Base-by-base conservation (phyloP, 805 yeast genomes). In the Ascoidea asiatica region DNA sequence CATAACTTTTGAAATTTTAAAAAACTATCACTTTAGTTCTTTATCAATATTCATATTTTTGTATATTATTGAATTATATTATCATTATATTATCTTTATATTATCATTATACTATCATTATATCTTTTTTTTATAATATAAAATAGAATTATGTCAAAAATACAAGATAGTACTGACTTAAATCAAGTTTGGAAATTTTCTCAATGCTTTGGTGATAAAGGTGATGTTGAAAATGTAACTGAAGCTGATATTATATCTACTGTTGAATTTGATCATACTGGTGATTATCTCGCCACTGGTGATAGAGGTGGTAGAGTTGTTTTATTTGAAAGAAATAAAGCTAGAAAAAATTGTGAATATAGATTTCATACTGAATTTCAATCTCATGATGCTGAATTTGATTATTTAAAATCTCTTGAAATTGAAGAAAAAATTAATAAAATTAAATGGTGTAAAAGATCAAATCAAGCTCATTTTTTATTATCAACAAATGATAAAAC, bases 221-320 rank as follows among this genome's bases (percentile, higher is more conserved):
- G 95, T 41, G 99, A 92, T 61, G 82, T 89, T 46, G 97, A 90
- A 52, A 83, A 79, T 56, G 86, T 89, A 56, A 88, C 96, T 2
- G 97, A 89, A 59, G 96, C 97, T 4, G 99, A 92, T 62, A 89
- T 92, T 58, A 92, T 92, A 50, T 84, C 96, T 18, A 86, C 98
- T 2, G 97, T 92, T 38, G 97, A 92, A 65, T 92, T 92, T 57
- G 96, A 92, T 61, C 84, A 81, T 58, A 77, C 92, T 5, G 99
- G 99, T 43, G 88, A 92, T 59, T 92, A 81, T 58, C 67, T 92
- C 46, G 99, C 98, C 48, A 92, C 98, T 1, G 99, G 99, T 50
- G 99, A 92, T 66, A 80, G 89, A 58, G 99, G 99, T 44, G 99
- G 99, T 22, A 75, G 99, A 51, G 97, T 92, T 38, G 99, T 92